These are phyloP conservation scores for Thalassia testudinum DNA, from an alignment of 116 monocot genomes.

Conservation along the genomic window DNA sequence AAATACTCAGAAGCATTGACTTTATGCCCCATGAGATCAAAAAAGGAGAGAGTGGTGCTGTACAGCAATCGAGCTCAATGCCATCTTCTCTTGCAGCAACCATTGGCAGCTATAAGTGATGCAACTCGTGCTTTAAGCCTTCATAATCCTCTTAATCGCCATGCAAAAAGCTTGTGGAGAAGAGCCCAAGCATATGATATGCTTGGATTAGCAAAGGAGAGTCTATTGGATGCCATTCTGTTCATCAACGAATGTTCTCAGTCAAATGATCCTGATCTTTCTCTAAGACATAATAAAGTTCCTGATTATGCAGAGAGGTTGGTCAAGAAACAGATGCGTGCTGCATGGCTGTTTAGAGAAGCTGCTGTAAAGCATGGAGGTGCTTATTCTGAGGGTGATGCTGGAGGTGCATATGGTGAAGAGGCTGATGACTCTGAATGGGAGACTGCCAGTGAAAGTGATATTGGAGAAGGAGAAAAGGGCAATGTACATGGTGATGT, in stretches of 20 bases:
- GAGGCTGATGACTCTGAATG: constrained; percentile 94
- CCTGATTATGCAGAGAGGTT: constrained; percentile 94
- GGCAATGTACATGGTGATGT: constrained; percentile 24
- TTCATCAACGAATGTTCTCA: constrained; percentile 88
- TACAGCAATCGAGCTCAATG: constrained; percentile 96
- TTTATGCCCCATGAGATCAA: constrained; percentile 78
- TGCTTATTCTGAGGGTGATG: constrained; percentile 42
- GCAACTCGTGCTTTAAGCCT: constrained; percentile 81
- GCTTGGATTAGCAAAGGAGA: constrained; percentile 83
- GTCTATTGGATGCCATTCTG: constrained; percentile 85
- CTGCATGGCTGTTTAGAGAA: constrained; percentile 96
- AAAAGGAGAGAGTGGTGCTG: constrained; percentile 86
- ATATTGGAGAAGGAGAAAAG: constrained; percentile 44
- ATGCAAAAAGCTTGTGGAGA: constrained; percentile 93
- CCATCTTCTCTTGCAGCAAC: constrained; percentile 91
- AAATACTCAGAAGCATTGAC: constrained; percentile 92
- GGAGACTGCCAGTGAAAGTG: constrained; percentile 98
- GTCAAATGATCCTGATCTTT: constrained; percentile 66
- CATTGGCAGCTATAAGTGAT: constrained; percentile 80
- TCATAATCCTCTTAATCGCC: constrained; percentile 75
- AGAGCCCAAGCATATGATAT: constrained; percentile 95
- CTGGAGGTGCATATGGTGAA: constrained; percentile 46
- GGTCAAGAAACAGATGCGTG: constrained; percentile 93
- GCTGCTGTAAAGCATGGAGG: constrained; percentile 88
- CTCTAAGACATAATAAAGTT: constrained; percentile 74